Percentiles rank a stretch among this genome's conserved stretches.
phyloP scores from a whole-genome alignment of 441 rosid genomes.

The Mallotus japonicus region DNA sequence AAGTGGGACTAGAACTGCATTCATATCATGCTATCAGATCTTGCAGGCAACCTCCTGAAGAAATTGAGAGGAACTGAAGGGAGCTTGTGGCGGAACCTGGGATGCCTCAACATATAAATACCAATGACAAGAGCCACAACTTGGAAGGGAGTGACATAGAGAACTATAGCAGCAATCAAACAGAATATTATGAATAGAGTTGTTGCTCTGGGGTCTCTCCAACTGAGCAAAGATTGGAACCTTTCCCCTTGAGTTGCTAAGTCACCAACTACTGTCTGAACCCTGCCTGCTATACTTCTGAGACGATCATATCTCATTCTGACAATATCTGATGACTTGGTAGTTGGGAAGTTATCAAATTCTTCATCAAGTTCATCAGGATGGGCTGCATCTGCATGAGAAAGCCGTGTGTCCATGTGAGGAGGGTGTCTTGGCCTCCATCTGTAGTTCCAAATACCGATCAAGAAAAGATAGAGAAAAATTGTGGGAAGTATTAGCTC shows the following conservation, averaged over 20 bases:
- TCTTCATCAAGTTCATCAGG: constrained; percentile 91
- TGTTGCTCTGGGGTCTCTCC: constrained; percentile 91
- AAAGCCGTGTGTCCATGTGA: constrained; percentile 75
- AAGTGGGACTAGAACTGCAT: no score
- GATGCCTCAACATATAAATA: constrained; percentile 64
- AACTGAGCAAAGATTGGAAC: constrained; percentile 66
- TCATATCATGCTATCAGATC: constrained; percentile 65
- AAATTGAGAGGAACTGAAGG: constrained; percentile 80
- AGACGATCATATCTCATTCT: constrained; percentile 80
- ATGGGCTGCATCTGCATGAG: constrained; percentile 73
- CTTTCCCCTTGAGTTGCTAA: constrained; percentile 83
- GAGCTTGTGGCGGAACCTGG: constrained; percentile 74
- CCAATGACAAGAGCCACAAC: constrained; percentile 56
- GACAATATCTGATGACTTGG: constrained; percentile 54
- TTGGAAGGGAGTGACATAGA: constrained; percentile 68
- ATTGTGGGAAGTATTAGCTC: constrained; percentile 75
- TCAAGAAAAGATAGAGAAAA: constrained; percentile 75
- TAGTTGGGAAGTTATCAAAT: constrained; percentile 79
- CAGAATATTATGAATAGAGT: constrained; percentile 68
- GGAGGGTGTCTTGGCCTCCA: constrained; percentile 77
- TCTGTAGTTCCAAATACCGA: constrained; percentile 77
- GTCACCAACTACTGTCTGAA: constrained; percentile 78
- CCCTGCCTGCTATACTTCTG: constrained; percentile 76
- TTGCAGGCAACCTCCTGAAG: constrained; percentile 74
- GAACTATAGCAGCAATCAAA: constrained; percentile 59